Evolutionary conservation across 2,329 filamentous ascomycete genomes (phyloP).

Genomic region (Nemania abortiva): DNA sequence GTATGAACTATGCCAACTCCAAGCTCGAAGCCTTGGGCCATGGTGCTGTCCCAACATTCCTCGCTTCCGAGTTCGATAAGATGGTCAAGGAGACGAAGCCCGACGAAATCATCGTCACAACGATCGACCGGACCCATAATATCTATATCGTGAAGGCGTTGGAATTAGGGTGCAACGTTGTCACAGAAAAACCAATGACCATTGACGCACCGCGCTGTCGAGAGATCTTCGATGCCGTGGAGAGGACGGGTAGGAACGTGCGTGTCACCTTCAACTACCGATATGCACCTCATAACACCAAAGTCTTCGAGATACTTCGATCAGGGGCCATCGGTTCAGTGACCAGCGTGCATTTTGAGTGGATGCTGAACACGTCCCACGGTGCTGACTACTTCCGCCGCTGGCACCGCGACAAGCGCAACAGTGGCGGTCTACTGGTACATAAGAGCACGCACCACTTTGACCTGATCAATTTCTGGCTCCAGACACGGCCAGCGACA

Average conservation of each 20-base stretch:
- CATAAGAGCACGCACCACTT: slow-evolving; percentile 75
- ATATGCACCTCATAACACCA: slow-evolving; percentile 74
- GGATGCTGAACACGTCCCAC: slow-evolving; percentile 72
- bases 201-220: slow-evolving; percentile 67
- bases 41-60: slow-evolving; percentile 64
- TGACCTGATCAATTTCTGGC: slow-evolving; percentile 73
- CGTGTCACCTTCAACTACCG: slow-evolving; percentile 74
- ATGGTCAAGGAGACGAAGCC: slow-evolving; percentile 69
- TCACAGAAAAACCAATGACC: slow-evolving; percentile 76
- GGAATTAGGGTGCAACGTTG: slow-evolving; percentile 69
- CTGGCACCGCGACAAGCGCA: slow-evolving; percentile 72
- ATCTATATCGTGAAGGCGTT: slow-evolving; percentile 70
- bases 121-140: slow-evolving; percentile 72
- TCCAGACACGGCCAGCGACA: slow-evolving; percentile 65
- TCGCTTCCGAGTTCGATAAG: slow-evolving; percentile 65
- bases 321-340: slow-evolving; percentile 68
- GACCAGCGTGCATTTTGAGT: slow-evolving; percentile 71
- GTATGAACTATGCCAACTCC: slow-evolving; percentile 67
- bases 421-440: slow-evolving; percentile 69
- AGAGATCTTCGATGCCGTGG: slow-evolving; percentile 66
- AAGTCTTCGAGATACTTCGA: slow-evolving; percentile 65
- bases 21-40: slow-evolving; percentile 62
- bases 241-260: slow-evolving; percentile 61
- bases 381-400: slow-evolving; percentile 73
- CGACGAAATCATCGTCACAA: slow-evolving; percentile 72